A percentile compares a stretch with the other conserved stretches of the same genome.
These are phyloP conservation scores for Blepharisma japonicum DNA, from an alignment of 73 alveolate genomes.

Conservation along the genomic window DNA sequence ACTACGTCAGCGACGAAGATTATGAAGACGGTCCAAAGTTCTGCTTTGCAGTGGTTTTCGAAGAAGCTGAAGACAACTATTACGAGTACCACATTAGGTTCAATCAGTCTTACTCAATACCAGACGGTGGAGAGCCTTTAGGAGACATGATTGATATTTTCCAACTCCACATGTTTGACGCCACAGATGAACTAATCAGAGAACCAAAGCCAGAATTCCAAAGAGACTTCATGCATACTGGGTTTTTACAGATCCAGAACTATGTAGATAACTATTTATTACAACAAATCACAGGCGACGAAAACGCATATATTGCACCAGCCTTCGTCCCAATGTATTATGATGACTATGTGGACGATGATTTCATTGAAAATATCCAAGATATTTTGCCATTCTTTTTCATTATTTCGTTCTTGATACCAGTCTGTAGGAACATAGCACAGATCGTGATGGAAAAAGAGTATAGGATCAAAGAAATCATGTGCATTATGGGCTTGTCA, in stretches of 20 bases:
- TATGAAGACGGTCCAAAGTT: conserved; percentile 29
- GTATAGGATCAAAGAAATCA: conserved; percentile 91
- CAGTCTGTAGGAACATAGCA: not conserved
- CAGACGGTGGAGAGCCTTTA: not conserved
- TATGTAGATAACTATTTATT: conserved; percentile 19
- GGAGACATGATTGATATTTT: not conserved
- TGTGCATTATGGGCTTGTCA: conserved; percentile 97
- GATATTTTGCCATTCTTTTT: conserved; percentile 29
- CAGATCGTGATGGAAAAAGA: conserved; percentile 74
- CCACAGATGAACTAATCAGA: not conserved
- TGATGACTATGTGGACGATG: conserved; percentile 29
- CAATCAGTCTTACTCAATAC: not conserved
- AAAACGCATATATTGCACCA: conserved; percentile 30
- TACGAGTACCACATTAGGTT: not conserved
- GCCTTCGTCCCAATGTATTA: conserved; percentile 33
- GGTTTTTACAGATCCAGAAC: conserved; percentile 23
- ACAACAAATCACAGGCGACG: conserved; percentile 16
- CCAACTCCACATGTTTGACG: not conserved
- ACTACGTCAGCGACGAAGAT: not conserved
- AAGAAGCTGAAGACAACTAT: not conserved
- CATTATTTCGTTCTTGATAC: conserved; percentile 13
- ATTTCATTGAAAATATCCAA: conserved; percentile 1
- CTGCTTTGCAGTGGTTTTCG: conserved; percentile 20
- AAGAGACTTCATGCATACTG: not conserved
- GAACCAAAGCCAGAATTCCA: conserved; percentile 23